Base-by-base conservation (phyloP, 2,329 filamentous ascomycete genomes). In the Aschersonia sp. region DNA sequence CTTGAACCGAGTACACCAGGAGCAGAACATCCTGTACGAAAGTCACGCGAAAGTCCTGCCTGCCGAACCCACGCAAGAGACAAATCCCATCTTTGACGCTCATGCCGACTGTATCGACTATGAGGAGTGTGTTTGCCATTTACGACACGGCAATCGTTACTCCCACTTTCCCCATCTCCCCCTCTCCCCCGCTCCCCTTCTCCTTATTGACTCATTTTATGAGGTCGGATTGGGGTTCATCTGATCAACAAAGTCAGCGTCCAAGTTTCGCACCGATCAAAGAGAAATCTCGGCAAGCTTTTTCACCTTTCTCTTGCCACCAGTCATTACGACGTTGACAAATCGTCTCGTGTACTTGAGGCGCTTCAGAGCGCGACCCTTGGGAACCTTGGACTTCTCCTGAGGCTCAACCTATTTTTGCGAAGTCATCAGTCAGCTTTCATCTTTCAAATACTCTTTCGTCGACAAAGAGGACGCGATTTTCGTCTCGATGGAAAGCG, bases 301-400 rank as follows among this genome's bases (percentile, higher is more conserved):
- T 28, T 74, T 66, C 71, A 92, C 88, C 88, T 96, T 96, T 73
- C 91, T 80, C 89, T 97, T 97, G 76, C 91, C 91, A 72, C 89
- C 89, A 58, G 89, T 94, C 74, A 95, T 80, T 65, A 87, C 92
- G 68, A 97, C 89, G 75, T 97, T 96, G 61, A 97, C 89, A 78
- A 97, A 97, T 65, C 91, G 89, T 70, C 91, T 85, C 62, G 88
- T 95, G 82, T 96, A 96, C 71, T 80, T 82, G 70, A 94, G 82
- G 66, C 91, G 82, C 89, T 97, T 97, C 77, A 92, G 88, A 61
- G 91, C 91, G 67, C 91, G 89, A 67, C 91, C 91, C 83, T 96
- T 96, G 68, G 91, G 89, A 62, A 75, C 79, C 85, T 97, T 96
- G 75, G 85, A 77, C 84, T 95, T 95, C 84, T 96, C 89, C 74